A percentile compares a stretch with the other conserved stretches of the same genome.
Conservation (phyloP, 306 rosid genomes). For the Chamaecrista fasciculata region DNA sequence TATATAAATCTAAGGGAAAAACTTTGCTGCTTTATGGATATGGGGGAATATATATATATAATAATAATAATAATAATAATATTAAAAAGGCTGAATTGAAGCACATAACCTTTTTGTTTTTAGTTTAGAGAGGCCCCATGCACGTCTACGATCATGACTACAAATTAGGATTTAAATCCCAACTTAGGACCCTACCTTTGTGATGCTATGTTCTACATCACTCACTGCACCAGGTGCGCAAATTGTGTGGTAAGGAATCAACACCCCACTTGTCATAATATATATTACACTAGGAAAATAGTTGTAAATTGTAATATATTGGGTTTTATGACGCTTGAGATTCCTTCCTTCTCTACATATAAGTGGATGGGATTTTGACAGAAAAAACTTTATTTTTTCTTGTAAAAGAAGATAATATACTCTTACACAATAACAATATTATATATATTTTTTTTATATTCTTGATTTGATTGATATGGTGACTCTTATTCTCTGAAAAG, state of each 20-base stretch:
- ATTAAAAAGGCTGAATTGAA: not conserved
- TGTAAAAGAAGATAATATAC: slow-evolving; percentile 15
- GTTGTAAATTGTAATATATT: slow-evolving; percentile 1
- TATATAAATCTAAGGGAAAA: not conserved
- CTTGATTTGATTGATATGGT: slow-evolving; percentile 16
- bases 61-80: too few species aligned
- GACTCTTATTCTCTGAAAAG: slow-evolving; percentile 3
- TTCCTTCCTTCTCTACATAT: too few species aligned
- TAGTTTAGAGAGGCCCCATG: slow-evolving; percentile 12
- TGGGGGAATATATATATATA: slow-evolving; percentile 11
- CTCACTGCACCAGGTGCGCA: slow-evolving; percentile 30
- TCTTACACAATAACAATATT: not conserved
- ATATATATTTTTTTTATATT: not conserved
- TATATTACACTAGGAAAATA: too few species aligned
- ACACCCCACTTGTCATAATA: too few species aligned
- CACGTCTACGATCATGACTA: not conserved
- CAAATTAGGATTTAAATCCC: not conserved
- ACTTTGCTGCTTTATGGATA: slow-evolving; percentile 12
- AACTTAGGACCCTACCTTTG: not conserved
- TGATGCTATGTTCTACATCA: not conserved
- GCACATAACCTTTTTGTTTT: not conserved
- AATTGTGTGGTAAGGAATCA: slow-evolving; percentile 35
- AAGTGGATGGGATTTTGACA: slow-evolving; percentile 25
- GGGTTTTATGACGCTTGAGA: not conserved
- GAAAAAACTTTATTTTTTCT: slow-evolving; percentile 26